Evolutionary conservation across 1,284 basidiomycete genomes (phyloP), one percentile per base, ranked within the genome.

Genomic region (Lentinus polychrous): DNA sequence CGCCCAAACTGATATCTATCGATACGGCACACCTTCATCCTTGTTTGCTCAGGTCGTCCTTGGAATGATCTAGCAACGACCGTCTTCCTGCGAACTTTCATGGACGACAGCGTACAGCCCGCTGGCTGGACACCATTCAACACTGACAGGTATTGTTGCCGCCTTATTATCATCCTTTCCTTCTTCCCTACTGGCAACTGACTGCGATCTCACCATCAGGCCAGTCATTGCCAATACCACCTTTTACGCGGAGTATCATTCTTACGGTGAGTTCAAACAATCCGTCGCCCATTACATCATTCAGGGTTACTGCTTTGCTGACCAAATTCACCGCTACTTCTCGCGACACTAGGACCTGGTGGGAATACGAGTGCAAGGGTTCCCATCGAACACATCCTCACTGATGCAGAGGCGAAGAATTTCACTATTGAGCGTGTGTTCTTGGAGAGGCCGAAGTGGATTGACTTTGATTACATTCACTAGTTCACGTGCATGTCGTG

Each of bases 61-160:
- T 84, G 82, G 81, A 82, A 81, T 56, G 69, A 76, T 46, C 60
- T 79, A 8, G 75, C 82, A 0, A 72, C 73, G 0, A 74, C 76
- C 0, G 74, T 83, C 0, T 83, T 66, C 52, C 57, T 81, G 1
- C 61, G 61, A 4, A 81, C 71, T 1, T 75, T 70, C 54, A 84
- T 84, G 81, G 81, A 83, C 46, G 67, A 76, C 2, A 79, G 71
- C 51, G 70, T 84, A 38, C 47, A 65, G 7, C 71, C 78, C 0
- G 65, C 57, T 10, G 79, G 81, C 1, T 84, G 74, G 64, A 73
- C 60, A 1, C 65, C 78, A 0, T 83, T 78, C 53, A 64, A 66
- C 50, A 67, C 67, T 49, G 68, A 65, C 10, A 69, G 74, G 72
- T 73, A 27, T 10, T 10, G 27, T 27, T 27, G 27, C 10, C 3